These are phyloP conservation scores for Dictyostelium capitatum DNA, from an alignment of 78 protist species.

Conservation along the genomic window DNA sequence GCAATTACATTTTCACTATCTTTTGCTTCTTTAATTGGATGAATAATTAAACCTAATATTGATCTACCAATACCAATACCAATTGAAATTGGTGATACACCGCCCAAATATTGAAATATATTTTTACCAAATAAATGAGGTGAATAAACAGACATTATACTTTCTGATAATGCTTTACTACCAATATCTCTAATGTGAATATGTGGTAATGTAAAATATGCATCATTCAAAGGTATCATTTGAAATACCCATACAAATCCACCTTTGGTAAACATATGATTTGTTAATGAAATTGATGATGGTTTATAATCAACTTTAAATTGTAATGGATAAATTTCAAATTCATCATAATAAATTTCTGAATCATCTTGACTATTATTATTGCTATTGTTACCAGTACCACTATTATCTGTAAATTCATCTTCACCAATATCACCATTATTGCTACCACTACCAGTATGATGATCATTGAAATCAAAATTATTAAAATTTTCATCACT, in stretches of 20 bases:
- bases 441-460: not conserved
- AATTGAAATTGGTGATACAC: slow-evolving; percentile 50
- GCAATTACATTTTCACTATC: slow-evolving; percentile 12
- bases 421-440: too few relatives aligned
- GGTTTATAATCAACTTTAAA: slow-evolving; percentile 67
- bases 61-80: slow-evolving; percentile 44
- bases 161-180: slow-evolving; percentile 6
- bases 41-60: not conserved
- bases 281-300: not conserved
- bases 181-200: slow-evolving; percentile 8
- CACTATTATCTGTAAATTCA: not conserved
- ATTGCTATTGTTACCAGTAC: not conserved
- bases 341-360: slow-evolving; percentile 40
- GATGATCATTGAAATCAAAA: not conserved
- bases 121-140: slow-evolving; percentile 28
- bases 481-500: not conserved
- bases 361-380: not conserved
- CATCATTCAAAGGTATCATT: slow-evolving; percentile 64
- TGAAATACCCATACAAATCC: slow-evolving; percentile 66
- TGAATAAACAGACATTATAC: not conserved
- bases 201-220: slow-evolving; percentile 35
- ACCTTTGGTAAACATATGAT: slow-evolving; percentile 11
- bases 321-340: slow-evolving; percentile 43
- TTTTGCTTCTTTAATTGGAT: slow-evolving; percentile 51
- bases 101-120: slow-evolving; percentile 40